Percentiles rank a stretch among this genome's conserved stretches.
Conservation (phyloP, 768 basidiomycete genomes). For the Lactifluus pinguis region DNA sequence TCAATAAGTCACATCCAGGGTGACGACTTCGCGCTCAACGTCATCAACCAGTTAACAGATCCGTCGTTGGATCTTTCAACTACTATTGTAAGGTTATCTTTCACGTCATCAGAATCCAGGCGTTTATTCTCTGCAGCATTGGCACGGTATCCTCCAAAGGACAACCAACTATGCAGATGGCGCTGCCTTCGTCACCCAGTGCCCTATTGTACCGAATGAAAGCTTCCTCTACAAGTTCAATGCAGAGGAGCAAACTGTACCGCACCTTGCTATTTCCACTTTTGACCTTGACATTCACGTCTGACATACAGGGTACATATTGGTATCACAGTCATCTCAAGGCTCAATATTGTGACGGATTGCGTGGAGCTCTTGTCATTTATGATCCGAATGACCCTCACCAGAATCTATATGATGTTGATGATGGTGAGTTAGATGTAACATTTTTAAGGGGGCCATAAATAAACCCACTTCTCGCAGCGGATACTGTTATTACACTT, state of each 20-base stretch:
- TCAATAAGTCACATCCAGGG: slow-evolving; percentile 24
- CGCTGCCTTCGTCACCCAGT: slow-evolving; percentile 32
- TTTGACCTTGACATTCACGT: background rate
- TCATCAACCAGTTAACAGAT: slow-evolving; percentile 35
- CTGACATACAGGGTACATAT: slow-evolving; percentile 22
- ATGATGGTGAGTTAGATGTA: slow-evolving; percentile 20
- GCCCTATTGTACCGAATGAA: slow-evolving; percentile 34
- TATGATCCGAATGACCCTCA: slow-evolving; percentile 26
- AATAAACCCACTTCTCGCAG: slow-evolving; percentile 1
- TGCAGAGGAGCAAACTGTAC: slow-evolving; percentile 27
- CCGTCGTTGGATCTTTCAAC: slow-evolving; percentile 38
- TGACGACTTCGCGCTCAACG: slow-evolving; percentile 33
- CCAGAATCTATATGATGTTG: slow-evolving; percentile 21
- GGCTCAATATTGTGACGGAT: slow-evolving; percentile 33
- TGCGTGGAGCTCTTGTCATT: slow-evolving; percentile 24
- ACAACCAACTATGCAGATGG: slow-evolving; percentile 40
- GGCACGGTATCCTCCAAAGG: slow-evolving; percentile 43
- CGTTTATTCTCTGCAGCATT: slow-evolving; percentile 31
- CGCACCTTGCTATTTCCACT: background rate
- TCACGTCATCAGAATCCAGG: background rate
- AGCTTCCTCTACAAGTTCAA: slow-evolving; percentile 37
- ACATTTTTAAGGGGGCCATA: too few species aligned
- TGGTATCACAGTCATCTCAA: slow-evolving; percentile 32
- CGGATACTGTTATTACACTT: slow-evolving; percentile 21
- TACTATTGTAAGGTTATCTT: slow-evolving; percentile 31